Evolutionary conservation across 2,329 filamentous ascomycete species (phyloP).

Genomic region (Geosmithia morbida): DNA sequence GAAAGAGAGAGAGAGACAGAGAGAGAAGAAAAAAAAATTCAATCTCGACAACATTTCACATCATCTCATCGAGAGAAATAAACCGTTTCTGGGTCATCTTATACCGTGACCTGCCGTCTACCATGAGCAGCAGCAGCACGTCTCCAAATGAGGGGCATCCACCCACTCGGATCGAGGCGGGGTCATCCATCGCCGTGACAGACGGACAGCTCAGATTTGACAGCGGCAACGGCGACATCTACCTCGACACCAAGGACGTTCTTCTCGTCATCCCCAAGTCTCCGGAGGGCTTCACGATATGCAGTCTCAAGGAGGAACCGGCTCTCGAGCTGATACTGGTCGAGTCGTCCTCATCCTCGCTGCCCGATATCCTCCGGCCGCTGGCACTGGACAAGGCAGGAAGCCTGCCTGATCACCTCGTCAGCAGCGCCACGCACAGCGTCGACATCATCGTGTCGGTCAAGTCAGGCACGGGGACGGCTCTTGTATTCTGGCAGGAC

Average conservation of each 20-base stretch:
- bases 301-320: conserved; percentile 20
- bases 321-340: conserved; percentile 12
- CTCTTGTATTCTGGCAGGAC: conserved; percentile 37
- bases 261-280: conserved; percentile 10
- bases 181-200: background rate
- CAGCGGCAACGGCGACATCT: conserved; percentile 4
- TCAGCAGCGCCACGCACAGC: conserved; percentile 7
- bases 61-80: no score
- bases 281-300: conserved; percentile 12
- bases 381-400: conserved; percentile 16
- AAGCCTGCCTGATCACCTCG: conserved; percentile 22
- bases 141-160: no score
- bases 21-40: no score
- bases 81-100: no score
- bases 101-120: no score
- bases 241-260: conserved; percentile 10
- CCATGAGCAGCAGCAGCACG: background rate
- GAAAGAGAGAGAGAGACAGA: no score
- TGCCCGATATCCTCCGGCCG: conserved; percentile 21
- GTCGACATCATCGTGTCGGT: conserved; percentile 56
- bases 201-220: conserved; percentile 14
- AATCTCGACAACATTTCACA: no score
- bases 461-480: conserved; percentile 46
- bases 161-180: background rate
- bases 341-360: conserved; percentile 10